Conservation (phyloP, 2,329 filamentous ascomycete species). For the Macrophomina pseudophaseolina region DNA sequence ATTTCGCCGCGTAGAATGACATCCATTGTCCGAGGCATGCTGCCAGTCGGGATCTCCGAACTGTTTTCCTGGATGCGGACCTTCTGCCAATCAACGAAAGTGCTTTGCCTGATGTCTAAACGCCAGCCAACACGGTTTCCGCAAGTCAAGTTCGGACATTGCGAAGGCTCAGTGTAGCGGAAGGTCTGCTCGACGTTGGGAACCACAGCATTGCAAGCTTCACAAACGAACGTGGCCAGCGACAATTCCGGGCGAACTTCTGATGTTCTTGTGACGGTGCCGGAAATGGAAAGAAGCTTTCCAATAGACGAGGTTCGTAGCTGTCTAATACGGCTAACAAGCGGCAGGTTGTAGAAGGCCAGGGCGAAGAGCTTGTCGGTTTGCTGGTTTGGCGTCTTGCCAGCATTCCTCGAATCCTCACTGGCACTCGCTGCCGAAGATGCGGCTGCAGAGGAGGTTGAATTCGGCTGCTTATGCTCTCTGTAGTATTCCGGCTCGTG, state of each 20-base stretch:
- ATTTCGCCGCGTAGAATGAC: slow-evolving; percentile 96
- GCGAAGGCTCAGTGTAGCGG: slow-evolving; percentile 93
- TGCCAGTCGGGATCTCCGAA: slow-evolving; percentile 95
- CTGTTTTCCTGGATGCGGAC: slow-evolving; percentile 98
- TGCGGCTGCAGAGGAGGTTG: slow-evolving; percentile 73
- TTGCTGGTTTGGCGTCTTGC: slow-evolving; percentile 87
- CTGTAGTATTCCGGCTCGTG: slow-evolving; percentile 94
- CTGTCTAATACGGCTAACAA: slow-evolving; percentile 84
- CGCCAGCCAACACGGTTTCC: slow-evolving; percentile 93
- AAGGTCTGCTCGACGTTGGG: slow-evolving; percentile 97
- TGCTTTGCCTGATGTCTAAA: slow-evolving; percentile 94
- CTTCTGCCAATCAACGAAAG: slow-evolving; percentile 99
- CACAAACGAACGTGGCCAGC: slow-evolving; percentile 88
- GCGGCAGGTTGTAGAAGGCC: slow-evolving; percentile 89
- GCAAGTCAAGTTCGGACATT: slow-evolving; percentile 88
- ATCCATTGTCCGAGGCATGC: slow-evolving; percentile 98
- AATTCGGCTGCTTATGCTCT: slow-evolving; percentile 83
- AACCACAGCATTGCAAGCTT: slow-evolving; percentile 81
- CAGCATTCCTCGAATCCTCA: slow-evolving; percentile 55
- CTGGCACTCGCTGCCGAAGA: slow-evolving; percentile 65
- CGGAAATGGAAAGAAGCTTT: slow-evolving; percentile 91
- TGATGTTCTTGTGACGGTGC: slow-evolving; percentile 94
- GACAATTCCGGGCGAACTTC: slow-evolving; percentile 95
- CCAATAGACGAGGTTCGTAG: slow-evolving; percentile 90
- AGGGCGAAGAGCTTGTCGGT: slow-evolving; percentile 95